Evolutionary conservation across 2,329 filamentous ascomycete genomes (phyloP).

Genomic region (Exutisphaerella laricina): DNA sequence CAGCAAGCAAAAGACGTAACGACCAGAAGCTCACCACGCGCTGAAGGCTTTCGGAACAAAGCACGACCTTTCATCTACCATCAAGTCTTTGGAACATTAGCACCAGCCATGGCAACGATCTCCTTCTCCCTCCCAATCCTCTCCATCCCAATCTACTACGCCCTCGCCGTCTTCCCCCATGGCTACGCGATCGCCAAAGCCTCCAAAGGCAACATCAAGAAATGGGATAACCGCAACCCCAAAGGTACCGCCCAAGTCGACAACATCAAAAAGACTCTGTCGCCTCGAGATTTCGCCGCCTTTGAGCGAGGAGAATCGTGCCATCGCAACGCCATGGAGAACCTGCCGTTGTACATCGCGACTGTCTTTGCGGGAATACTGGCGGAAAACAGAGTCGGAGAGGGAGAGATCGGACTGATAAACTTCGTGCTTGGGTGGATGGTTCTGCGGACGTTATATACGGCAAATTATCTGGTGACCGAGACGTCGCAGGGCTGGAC

Average conservation of each 20-base stretch:
- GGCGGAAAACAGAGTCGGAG: conserved; percentile 31
- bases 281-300: conserved; percentile 34
- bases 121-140: conserved; percentile 38
- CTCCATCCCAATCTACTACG: conserved; percentile 42
- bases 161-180: conserved; percentile 40
- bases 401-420: conserved; percentile 29
- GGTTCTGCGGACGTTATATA: conserved; percentile 35
- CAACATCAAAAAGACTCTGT: conserved; percentile 35
- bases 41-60: too few relatives aligned
- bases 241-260: conserved; percentile 34
- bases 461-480: conserved; percentile 32
- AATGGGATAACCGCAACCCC: conserved; percentile 42
- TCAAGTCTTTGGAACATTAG: too few relatives aligned
- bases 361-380: conserved; percentile 42
- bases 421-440: conserved; percentile 36
- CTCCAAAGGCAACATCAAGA: conserved; percentile 32
- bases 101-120: conserved; percentile 13
- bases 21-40: too few relatives aligned
- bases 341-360: conserved; percentile 42
- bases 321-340: conserved; percentile 45
- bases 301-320: conserved; percentile 44
- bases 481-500: conserved; percentile 21
- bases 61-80: too few relatives aligned
- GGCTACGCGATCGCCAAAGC: conserved; percentile 35
- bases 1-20: too few relatives aligned